Evolutionary conservation across 1,284 basidiomycete species (phyloP).

Genomic region (Thecaphora frezii): DNA sequence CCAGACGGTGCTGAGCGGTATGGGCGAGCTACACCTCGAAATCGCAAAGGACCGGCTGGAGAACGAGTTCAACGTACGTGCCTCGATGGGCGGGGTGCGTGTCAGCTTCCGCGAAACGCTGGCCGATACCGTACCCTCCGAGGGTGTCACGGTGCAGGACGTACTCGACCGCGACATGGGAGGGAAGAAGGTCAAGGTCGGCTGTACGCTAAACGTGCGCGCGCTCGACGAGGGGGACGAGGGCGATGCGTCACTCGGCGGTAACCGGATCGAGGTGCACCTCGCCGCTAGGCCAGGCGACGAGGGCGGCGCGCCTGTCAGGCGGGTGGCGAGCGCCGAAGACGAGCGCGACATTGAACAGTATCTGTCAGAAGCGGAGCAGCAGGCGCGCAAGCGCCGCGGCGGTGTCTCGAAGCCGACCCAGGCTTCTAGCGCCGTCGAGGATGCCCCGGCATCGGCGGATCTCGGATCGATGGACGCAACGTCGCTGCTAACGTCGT

Average conservation of each 20-base stretch:
- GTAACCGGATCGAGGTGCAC: conserved; percentile 19
- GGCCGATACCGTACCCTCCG: conserved; percentile 53
- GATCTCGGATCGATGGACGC: conserved; percentile 18
- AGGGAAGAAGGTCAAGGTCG: conserved; percentile 44
- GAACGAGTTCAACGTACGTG: conserved; percentile 77
- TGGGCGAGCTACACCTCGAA: conserved; percentile 82
- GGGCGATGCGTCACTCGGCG: conserved; percentile 25
- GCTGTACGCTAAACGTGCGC: conserved; percentile 24
- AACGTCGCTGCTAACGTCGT: conserved; percentile 12
- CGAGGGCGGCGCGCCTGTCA: neutral
- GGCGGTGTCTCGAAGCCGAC: too few species aligned
- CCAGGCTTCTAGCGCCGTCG: too few species aligned
- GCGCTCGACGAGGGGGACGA: conserved; percentile 15
- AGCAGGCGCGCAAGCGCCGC: neutral
- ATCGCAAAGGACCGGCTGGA: conserved; percentile 77
- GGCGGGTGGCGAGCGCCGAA: neutral
- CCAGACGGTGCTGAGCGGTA: conserved; percentile 78
- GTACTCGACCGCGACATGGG: conserved; percentile 46
- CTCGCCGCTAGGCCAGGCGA: neutral
- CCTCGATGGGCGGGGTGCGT: conserved; percentile 74
- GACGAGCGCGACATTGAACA: conserved; percentile 10
- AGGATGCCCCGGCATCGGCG: too few species aligned
- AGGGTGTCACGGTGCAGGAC: conserved; percentile 20
- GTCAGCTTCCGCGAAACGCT: conserved; percentile 79
- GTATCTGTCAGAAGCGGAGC: conserved; percentile 7